Evolutionary conservation across 768 basidiomycete species (phyloP), one percentile per base, ranked within the genome.

Genomic region (Rhodotorula toruloides): DNA sequence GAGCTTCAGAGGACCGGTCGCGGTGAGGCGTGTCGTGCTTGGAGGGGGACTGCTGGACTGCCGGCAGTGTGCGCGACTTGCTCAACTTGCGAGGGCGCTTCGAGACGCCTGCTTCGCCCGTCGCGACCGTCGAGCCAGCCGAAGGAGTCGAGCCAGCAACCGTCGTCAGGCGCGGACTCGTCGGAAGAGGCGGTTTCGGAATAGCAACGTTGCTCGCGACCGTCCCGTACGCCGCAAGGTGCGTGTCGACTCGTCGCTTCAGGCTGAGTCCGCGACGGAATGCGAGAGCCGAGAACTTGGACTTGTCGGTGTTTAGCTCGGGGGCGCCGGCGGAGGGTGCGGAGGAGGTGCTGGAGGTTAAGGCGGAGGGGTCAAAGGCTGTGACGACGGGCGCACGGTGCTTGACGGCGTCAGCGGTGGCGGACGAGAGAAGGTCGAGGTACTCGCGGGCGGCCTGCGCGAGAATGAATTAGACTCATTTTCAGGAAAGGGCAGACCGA

Each of bases 191-290:
- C 12, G 52, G 58, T 27, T 54, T 59, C 27, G 64, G 52, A 4
- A 61, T 21, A 22, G 25, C 9, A 10, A 53, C 27, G 37, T 57
- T 44, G 22, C 25, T 29, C n/a, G 39, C 42, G n/a, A 52, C 56
- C n/a, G 40, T 53, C 42, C 46, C 49, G 49, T 58, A 57, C 11
- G 65, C 54, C 10, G 58, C 58, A 25, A 60, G 14, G 34, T 49
- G 65, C 31, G 46, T 50, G 53, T 66, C 65, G 47, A 66, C 58
- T 13, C 65, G 58, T 2, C 65, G 52, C 22, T 55, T 54, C n/a
- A 62, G 61, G 27, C 27, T 39, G 36, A 54, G 61, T 2, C 39
- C 61, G 36, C 61, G 61, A 9, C 31, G 16, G 29, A 62, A 32
- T 11, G 61, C 34, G 29, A 55, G 36, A 9, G 53, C 36, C 13